Percentiles rank a stretch among this genome's conserved stretches.
Evolutionary conservation across 2,329 filamentous ascomycete genomes (phyloP).

Genomic region (Curvularia lunata): DNA sequence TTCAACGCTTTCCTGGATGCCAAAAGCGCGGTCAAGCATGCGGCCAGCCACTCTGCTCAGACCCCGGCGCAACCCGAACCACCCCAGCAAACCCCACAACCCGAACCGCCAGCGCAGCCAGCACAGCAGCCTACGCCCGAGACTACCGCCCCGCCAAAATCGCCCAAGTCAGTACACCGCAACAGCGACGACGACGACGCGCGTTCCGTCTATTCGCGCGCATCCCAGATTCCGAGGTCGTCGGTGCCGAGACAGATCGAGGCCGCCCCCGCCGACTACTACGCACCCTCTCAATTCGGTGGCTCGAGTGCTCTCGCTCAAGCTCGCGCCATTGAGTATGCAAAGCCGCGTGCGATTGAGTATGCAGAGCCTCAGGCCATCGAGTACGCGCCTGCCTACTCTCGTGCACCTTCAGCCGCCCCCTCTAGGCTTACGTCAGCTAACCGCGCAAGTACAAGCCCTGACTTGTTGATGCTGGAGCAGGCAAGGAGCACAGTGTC

Average conservation of each 20-base stretch:
- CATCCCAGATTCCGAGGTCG: constrained; percentile 24
- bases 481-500: constrained; percentile 29
- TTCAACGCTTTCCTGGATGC: constrained; percentile 46
- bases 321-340: constrained; percentile 3
- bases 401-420: constrained; percentile 35
- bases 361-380: constrained; percentile 30
- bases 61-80: constrained; percentile 34
- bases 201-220: constrained; percentile 43
- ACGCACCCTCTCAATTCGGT: constrained; percentile 42
- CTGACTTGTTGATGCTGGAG: constrained; percentile 37
- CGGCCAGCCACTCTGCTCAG: constrained; percentile 28
- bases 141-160: background rate
- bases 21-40: constrained; percentile 41
- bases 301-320: constrained; percentile 25
- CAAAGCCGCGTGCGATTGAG: constrained; percentile 1
- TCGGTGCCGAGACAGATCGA: constrained; percentile 47
- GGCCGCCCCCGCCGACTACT: constrained; percentile 45
- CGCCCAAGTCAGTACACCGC: constrained; percentile 42
- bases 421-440: constrained; percentile 31
- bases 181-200: constrained; percentile 44
- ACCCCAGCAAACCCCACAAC: constrained; percentile 44
- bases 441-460: constrained; percentile 41
- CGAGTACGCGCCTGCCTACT: constrained; percentile 47
- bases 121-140: constrained; percentile 22
- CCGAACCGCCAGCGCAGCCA: constrained; percentile 24